Conservation (phyloP, 768 basidiomycete genomes). For the Epithele typhae region DNA sequence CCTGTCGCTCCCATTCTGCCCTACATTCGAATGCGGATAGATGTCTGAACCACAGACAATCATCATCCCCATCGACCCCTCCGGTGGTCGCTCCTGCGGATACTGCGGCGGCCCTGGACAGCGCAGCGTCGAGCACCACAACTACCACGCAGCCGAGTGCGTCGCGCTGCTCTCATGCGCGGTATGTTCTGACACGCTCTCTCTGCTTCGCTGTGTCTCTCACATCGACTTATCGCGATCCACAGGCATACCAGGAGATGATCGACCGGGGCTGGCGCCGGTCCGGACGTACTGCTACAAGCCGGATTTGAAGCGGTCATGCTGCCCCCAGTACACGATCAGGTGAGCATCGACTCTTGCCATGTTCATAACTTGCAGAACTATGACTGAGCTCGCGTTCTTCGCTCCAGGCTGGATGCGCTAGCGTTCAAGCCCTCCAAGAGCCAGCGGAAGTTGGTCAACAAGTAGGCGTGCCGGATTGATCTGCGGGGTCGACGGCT, state of each 20-base stretch:
- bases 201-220: not conserved
- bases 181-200: constrained; percentile 37
- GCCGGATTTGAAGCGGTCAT: constrained; percentile 74
- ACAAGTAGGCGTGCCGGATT: constrained; percentile 50
- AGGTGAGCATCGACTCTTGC: constrained; percentile 44
- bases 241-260: constrained; percentile 75
- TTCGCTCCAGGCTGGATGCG: constrained; percentile 56
- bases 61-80: no score
- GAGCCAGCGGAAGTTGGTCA: constrained; percentile 70
- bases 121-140: constrained; percentile 39
- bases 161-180: constrained; percentile 49
- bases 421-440: constrained; percentile 62
- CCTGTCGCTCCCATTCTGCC: no score
- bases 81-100: no score
- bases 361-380: no score
- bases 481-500: no score
- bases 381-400: no score
- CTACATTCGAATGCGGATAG: no score
- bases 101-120: constrained; percentile 60
- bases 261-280: constrained; percentile 84
- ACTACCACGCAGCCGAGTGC: constrained; percentile 44
- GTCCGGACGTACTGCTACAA: constrained; percentile 85
- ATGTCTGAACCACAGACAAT: no score
- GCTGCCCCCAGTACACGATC: constrained; percentile 95
- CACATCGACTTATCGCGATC: no score